Base-by-base conservation (phyloP, 441 rosid genomes). In the Adansonia madagascariensis region DNA sequence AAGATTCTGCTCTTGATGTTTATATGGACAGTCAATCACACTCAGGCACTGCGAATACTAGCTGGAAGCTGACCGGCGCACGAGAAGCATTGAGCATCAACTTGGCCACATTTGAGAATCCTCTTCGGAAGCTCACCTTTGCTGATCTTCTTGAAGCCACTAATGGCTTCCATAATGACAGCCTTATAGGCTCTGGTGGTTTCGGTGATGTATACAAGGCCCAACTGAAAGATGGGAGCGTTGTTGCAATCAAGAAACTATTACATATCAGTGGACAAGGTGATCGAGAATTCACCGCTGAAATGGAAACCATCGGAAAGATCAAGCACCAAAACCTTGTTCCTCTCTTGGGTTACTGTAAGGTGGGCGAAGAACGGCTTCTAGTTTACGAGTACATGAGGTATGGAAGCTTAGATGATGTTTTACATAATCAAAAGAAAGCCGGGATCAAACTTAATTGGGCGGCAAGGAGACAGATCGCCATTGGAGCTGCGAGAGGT, bases 191-290 rank as follows among this genome's bases (percentile, higher is more conserved):
- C 20, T 91, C 94, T 0, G 99, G 99, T 39, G 99, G 99, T 76
- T 94, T 96, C 53, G 99, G 99, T 43, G 98, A 96, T 68, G 99
- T 96, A 7, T 96, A 92, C 86, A 96, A 92, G 80, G 99, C 99
- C 0, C 84, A 85, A 62, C 67, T 96, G 80, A 94, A 91, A 83
- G 98, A 96, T 59, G 99, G 99, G 53, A 92, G 87, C 10, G 82
- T 86, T 1, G 95, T 91, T 5, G 99, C 99, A 8, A 94, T 96
- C 84, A 96, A 96, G 91, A 96, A 96, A 68, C 85, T 96, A 72
- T 91, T 90, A 57, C 95, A 91, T 43, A 83, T 96, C 49, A 94
- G 97, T 27, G 98, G 98, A 77, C 98, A 96, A 81, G 99, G 99
- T 0, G 98, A 96, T 57, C 79, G 98, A 72, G 99, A 96, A 83